Evolutionary conservation across 2,329 filamentous ascomycete genomes (phyloP), one percentile per base, ranked within the genome.

Genomic region (Fusarium neocosmosporiellum): DNA sequence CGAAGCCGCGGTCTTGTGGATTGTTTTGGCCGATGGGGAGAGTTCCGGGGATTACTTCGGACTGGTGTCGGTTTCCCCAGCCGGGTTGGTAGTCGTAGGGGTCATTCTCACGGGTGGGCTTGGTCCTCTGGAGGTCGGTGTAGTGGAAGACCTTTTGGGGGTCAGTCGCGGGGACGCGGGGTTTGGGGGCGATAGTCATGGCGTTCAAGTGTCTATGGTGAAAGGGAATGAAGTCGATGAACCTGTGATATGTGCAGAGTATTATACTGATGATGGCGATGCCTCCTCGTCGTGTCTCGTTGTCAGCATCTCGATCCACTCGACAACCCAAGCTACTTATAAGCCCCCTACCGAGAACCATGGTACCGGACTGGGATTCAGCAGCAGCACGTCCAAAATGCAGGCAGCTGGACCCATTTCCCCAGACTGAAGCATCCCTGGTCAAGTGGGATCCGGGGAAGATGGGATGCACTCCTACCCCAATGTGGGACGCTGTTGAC

Each of bases 121-220:
- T 71, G 33, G 62, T 63, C 4, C 66, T 31, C 8, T 71, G 63
- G 14, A 71, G 67, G 9, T 71, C 67, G 7, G 68, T 70, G 36
- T 71, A 71, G 53, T 71, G 68, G 16, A 71, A 71, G 59, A 70
- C 63, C 18, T 59, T 46, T 16, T 71, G 36, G 13, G 68, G 67
- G 29, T 71, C 67, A 2, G 53, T 63, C 24, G 43, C 59, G 2
- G 66, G 53, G 0, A 33, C 27, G 4, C 68, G 68, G 20, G 29
- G 34, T 7, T 62, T 54, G 4, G 62, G 37, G 18, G 39, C 27
- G 31, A 60, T 7, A 10, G 57, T 62, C 16, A 33, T 34, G 16
- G 3, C 33, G 6, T 29, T 39, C 11, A 18, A n/a, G 18, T 13
- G 13, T 33, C 4, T 33, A 3, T 31, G 14, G 3, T 54, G n/a